phyloP scores from a whole-genome alignment of 2,329 filamentous ascomycete species.

The Tympanopsis confertula region DNA sequence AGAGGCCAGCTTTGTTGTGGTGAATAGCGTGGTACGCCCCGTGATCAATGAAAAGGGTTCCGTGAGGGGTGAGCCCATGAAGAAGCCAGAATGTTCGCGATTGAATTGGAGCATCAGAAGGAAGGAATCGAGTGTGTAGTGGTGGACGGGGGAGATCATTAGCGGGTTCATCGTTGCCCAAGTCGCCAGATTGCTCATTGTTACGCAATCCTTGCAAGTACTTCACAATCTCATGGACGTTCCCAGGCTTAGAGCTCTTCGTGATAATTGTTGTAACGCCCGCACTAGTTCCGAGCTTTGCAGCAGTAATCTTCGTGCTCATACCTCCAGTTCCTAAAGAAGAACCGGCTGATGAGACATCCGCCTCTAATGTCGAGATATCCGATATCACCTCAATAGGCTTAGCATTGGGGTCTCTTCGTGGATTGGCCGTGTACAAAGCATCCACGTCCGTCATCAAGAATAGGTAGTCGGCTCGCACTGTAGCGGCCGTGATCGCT shows the following conservation, averaged over 20 bases:
- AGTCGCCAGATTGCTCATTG: constrained; percentile 1
- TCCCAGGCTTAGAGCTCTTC: constrained; percentile 57
- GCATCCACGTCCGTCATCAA: constrained; percentile 72
- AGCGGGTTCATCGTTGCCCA: constrained; percentile 2
- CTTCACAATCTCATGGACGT: constrained; percentile 54
- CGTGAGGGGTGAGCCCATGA: constrained; percentile 58
- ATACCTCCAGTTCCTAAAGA: constrained; percentile 63
- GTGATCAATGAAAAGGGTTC: constrained; percentile 57
- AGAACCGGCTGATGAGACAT: constrained; percentile 58
- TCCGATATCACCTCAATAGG: constrained; percentile 63
- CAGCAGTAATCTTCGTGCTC: constrained; percentile 66
- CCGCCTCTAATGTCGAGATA: constrained; percentile 50
- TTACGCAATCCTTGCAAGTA: constrained; percentile 34
- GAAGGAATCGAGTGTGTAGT: constrained; percentile 61
- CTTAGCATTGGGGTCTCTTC: constrained; percentile 51
- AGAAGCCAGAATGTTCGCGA: constrained; percentile 67
- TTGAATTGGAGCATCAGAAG: constrained; percentile 51
- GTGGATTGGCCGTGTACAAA: constrained; percentile 61
- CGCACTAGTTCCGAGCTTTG: constrained; percentile 59
- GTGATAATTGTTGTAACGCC: constrained; percentile 67
- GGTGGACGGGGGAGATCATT: constrained; percentile 22
- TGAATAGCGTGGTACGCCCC: constrained; percentile 50
- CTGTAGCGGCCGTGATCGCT: constrained; percentile 65
- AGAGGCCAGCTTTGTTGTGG: constrained; percentile 49
- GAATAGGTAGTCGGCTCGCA: constrained; percentile 66